Base-by-base conservation (phyloP, 495 filamentous ascomycete genomes). In the Pseudoneurospora amorphoporcata region DNA sequence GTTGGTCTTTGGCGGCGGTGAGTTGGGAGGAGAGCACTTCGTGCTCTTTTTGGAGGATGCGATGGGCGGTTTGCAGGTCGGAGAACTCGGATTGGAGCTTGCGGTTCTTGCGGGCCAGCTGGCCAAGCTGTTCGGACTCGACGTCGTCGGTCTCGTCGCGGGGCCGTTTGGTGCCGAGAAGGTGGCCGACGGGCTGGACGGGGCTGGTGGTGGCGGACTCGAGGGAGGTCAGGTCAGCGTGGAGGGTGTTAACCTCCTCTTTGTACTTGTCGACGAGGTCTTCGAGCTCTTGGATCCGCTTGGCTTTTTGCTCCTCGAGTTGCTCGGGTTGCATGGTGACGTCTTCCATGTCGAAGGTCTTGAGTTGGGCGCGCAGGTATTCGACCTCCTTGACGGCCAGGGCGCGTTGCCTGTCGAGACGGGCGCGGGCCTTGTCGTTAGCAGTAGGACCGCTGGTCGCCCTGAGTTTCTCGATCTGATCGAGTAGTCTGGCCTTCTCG, bases 341-440 rank as follows among this genome's bases (percentile, higher is more conserved):
- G 79, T 98, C 94, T 81, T 98, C 96, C 35, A 89, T 87, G 73
- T 97, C 95, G 72, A 94, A 97, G 0, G 91, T 91, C 79, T 97
- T 96, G 32, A 98, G 83, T 77, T 99, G 95, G 5, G 92, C 95
- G 17, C 96, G 91, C 8, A 99, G 86, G 79, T 95, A 95, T 74
- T 98, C 93, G 8, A 96, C 92, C 79, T 99, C 96, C 77, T 97
- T 97, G 29, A 93, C 81, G 5, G 93, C 93, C 4, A 98, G 86
- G 8, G 88, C 88, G 72, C 92, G 90, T 78, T 98, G 94, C 43
- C 95, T 86, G 77, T 99, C 95, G 1, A 88, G 72, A 8, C 88
- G 83, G 32, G 94, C 86, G 61, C 91, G 87, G n/a, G 88, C 84
- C 77, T 90, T 92, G 70, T 84, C 85, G 43, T 87, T 87, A 73